These are phyloP conservation scores for Talaromyces sp. DNA, from an alignment of 2,329 filamentous ascomycete genomes.

Conservation along the genomic window DNA sequence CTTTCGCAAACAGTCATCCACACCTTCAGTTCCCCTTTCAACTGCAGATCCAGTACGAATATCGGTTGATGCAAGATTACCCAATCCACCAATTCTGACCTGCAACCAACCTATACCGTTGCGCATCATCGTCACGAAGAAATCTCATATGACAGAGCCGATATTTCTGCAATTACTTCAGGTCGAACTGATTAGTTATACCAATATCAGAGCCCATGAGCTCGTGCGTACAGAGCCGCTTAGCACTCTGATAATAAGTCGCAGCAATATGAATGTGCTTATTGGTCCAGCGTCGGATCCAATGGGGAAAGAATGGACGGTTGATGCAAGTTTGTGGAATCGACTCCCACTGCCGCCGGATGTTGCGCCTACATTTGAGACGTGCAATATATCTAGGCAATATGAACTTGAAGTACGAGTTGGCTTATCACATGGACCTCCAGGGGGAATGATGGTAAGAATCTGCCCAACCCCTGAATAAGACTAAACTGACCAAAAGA, in stretches of 20 bases:
- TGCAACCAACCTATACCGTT: slow-evolving; percentile 83
- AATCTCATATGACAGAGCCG: slow-evolving; percentile 62
- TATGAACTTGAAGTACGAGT: slow-evolving; percentile 82
- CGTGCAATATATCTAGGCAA: slow-evolving; percentile 76
- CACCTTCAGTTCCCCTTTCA: slow-evolving; percentile 26
- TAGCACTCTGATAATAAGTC: slow-evolving; percentile 70
- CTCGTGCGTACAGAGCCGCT: slow-evolving; percentile 64
- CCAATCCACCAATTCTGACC: slow-evolving; percentile 80
- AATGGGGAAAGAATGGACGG: slow-evolving; percentile 60
- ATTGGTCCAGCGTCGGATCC: slow-evolving; percentile 57
- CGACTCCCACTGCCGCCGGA: slow-evolving; percentile 70
- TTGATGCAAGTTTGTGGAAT: slow-evolving; percentile 70
- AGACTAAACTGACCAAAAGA: slow-evolving; percentile 13
- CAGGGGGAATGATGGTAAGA: slow-evolving; percentile 48
- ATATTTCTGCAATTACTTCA: slow-evolving; percentile 75
- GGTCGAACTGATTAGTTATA: slow-evolving; percentile 74
- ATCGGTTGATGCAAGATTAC: slow-evolving; percentile 76
- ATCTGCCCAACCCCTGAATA: background rate
- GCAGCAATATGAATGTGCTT: slow-evolving; percentile 65
- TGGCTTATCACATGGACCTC: slow-evolving; percentile 68
- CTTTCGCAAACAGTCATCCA: slow-evolving; percentile 46
- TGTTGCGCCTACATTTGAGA: slow-evolving; percentile 77
- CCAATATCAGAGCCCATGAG: slow-evolving; percentile 72
- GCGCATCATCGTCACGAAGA: slow-evolving; percentile 71
- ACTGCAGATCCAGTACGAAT: slow-evolving; percentile 50